Evolutionary conservation across 2,329 filamentous ascomycete genomes (phyloP).

Genomic region (Pseudovirgaria hyperparasitica): DNA sequence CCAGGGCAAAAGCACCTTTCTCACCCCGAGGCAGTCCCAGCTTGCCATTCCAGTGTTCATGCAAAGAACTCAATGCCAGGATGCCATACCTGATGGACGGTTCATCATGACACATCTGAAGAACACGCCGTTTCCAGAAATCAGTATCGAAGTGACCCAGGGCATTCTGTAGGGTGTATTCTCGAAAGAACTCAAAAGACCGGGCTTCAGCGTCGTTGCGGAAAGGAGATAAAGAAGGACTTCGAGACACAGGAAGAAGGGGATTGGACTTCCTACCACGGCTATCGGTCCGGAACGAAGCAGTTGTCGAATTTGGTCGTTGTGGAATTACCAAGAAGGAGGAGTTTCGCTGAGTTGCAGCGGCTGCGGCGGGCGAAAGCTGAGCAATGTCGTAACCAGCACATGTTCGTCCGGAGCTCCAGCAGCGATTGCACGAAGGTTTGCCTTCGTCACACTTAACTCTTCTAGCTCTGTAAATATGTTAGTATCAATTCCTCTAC

Average conservation of each 20-base stretch:
- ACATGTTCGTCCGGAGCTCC: slow-evolving; percentile 23
- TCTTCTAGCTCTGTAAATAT: slow-evolving; percentile 13
- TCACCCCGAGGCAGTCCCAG: slow-evolving; percentile 8
- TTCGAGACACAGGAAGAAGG: slow-evolving; percentile 7
- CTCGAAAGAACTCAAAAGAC: slow-evolving; percentile 16
- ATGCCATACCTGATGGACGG: slow-evolving; percentile 19
- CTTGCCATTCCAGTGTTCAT: slow-evolving; percentile 14
- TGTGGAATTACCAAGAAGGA: slow-evolving; percentile 16
- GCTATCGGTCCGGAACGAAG: background rate
- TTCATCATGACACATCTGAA: slow-evolving; percentile 15
- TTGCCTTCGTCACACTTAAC: slow-evolving; percentile 25
- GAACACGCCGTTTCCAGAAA: slow-evolving; percentile 15
- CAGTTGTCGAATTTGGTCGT: too few relatives aligned
- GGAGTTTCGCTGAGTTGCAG: slow-evolving; percentile 14
- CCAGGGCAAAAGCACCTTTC: slow-evolving; percentile 13
- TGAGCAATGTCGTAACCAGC: slow-evolving; percentile 24
- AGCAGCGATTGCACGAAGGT: slow-evolving; percentile 20
- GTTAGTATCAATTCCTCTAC: slow-evolving; percentile 4
- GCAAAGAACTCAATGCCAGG: slow-evolving; percentile 16
- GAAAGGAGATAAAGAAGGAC: slow-evolving; percentile 11
- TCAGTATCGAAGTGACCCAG: slow-evolving; percentile 21
- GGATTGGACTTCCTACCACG: background rate
- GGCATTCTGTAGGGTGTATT: slow-evolving; percentile 15
- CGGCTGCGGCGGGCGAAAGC: slow-evolving; percentile 6
- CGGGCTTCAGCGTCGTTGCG: slow-evolving; percentile 13